Evolutionary conservation across 164 flowering plant genomes (phyloP).

Genomic region (Chimonanthus salicifolius): DNA sequence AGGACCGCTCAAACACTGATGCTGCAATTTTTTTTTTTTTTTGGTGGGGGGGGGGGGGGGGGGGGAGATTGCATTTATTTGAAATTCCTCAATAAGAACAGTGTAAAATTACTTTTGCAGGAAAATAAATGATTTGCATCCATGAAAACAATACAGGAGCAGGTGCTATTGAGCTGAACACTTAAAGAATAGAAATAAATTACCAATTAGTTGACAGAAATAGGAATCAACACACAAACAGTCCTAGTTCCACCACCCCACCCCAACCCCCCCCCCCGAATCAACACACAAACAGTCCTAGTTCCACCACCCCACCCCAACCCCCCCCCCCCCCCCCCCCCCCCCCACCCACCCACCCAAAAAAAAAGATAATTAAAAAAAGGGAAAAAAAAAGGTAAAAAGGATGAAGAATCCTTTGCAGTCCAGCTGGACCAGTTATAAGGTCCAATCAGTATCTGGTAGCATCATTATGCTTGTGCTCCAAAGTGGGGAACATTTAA

Average conservation of each 20-base stretch:
- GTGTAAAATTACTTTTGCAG: background rate
- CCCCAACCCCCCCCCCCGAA: too few species aligned
- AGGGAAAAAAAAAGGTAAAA: background rate
- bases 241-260: too few species aligned
- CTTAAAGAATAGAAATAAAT: background rate
- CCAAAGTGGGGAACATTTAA: background rate
- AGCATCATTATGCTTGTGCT: background rate
- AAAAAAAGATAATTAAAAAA: too few species aligned
- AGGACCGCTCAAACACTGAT: background rate
- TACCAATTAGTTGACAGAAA: too few species aligned
- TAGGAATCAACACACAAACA: background rate
- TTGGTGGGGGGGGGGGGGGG: too few species aligned
- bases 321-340: too few species aligned
- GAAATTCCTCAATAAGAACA: background rate
- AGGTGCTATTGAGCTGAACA: background rate
- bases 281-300: too few species aligned
- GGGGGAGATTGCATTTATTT: too few species aligned
- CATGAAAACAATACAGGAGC: background rate
- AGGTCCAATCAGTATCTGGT: background rate
- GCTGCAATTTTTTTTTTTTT: background rate
- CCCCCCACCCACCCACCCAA: too few species aligned
- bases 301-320: too few species aligned
- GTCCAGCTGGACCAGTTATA: background rate
- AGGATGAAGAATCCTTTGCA: background rate
- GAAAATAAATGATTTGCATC: background rate